Percentiles rank a stretch among this genome's conserved stretches.
Conservation (phyloP, 2,329 filamentous ascomycete genomes). For the Neodidymelliopsis sp. region DNA sequence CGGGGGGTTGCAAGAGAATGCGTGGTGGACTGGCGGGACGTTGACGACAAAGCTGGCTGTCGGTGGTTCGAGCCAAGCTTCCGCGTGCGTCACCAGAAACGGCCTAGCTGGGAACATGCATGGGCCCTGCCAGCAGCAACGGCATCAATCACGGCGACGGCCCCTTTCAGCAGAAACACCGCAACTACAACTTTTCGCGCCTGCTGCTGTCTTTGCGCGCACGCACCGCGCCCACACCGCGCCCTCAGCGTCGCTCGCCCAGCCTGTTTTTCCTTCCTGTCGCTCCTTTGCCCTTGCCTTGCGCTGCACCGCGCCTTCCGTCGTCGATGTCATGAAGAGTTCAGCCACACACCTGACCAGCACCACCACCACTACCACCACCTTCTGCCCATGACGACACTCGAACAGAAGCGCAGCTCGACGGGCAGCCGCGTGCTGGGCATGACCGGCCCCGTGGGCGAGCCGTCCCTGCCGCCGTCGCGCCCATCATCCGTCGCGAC, state of each 20-base stretch:
- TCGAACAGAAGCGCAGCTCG: slow-evolving; percentile 42
- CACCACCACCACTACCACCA: slow-evolving; percentile 38
- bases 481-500: slow-evolving; percentile 55
- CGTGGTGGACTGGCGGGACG: slow-evolving; percentile 19
- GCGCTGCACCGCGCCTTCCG: slow-evolving; percentile 5
- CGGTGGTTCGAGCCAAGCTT: slow-evolving; percentile 21
- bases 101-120: slow-evolving; percentile 6
- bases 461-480: slow-evolving; percentile 57
- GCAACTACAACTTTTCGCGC: slow-evolving; percentile 11
- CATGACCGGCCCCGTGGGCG: slow-evolving; percentile 56
- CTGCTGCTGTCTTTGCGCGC: slow-evolving; percentile 11
- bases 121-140: slow-evolving; percentile 11
- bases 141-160: slow-evolving; percentile 1
- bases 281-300: slow-evolving; percentile 27
- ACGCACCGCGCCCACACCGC: slow-evolving; percentile 13
- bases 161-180: slow-evolving; percentile 13
- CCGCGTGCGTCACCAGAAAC: slow-evolving; percentile 8
- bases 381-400: slow-evolving; percentile 44
- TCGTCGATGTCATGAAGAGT: slow-evolving; percentile 44
- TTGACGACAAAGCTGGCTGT: slow-evolving; percentile 21
- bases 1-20: slow-evolving; percentile 23
- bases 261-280: slow-evolving; percentile 29
- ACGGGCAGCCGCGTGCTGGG: slow-evolving; percentile 47
- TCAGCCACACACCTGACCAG: slow-evolving; percentile 35
- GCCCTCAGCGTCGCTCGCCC: slow-evolving; percentile 9